These are phyloP conservation scores for Lentinula detonsa DNA, from an alignment of 768 basidiomycete species.

Conservation along the genomic window DNA sequence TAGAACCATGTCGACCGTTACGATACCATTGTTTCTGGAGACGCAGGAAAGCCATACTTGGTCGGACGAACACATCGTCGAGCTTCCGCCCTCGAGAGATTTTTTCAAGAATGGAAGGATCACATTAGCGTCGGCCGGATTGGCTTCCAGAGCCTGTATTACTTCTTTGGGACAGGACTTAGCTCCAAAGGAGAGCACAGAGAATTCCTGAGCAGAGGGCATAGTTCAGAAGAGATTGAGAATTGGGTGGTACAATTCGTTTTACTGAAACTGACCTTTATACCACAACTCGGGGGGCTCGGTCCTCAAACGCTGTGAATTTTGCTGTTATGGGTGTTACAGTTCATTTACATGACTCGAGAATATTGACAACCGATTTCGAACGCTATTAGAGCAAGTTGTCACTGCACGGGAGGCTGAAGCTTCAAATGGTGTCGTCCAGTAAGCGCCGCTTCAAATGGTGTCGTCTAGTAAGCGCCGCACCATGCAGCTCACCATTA, in stretches of 20 bases:
- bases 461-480: background rate
- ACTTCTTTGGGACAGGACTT: background rate
- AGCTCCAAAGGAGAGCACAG: background rate
- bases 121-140: slow-evolving; percentile 23
- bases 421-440: background rate
- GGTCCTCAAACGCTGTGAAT: background rate
- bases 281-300: background rate
- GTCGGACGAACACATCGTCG: slow-evolving; percentile 1
- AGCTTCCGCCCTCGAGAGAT: background rate
- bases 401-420: background rate
- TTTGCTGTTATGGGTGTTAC: background rate
- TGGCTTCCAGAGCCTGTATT: background rate
- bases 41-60: slow-evolving; percentile 31
- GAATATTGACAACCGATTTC: background rate
- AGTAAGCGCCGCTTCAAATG: background rate
- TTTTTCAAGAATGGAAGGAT: slow-evolving; percentile 16
- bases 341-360: background rate
- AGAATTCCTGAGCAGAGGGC: background rate
- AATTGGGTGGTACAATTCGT: background rate
- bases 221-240: background rate
- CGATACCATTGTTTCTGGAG: slow-evolving; percentile 6
- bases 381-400: too few species aligned
- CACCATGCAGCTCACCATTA: background rate
- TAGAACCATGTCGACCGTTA: slow-evolving; percentile 43
- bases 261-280: too few species aligned